Percentiles rank a stretch among this genome's conserved stretches.
Conservation (phyloP, 331 rosid species). For the Pyracantha coccinea region DNA sequence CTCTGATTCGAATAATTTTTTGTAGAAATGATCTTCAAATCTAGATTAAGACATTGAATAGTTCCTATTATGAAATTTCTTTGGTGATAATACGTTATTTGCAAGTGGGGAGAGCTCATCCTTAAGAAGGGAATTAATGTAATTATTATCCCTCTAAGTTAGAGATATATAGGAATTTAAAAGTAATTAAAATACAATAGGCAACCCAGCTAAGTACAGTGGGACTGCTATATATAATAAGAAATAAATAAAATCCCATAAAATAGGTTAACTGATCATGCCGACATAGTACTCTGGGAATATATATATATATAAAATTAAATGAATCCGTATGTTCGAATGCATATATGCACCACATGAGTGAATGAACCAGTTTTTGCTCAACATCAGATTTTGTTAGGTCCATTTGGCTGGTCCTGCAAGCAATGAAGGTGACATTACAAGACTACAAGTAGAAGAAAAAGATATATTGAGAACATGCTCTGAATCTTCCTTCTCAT, state of each 20-base stretch:
- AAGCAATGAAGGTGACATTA: constrained; percentile 6
- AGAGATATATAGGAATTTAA: not conserved
- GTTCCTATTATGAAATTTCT: too few relatives aligned
- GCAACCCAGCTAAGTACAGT: not conserved
- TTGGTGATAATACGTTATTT: too few relatives aligned
- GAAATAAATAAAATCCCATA: too few relatives aligned
- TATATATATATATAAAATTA: too few relatives aligned
- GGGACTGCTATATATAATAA: not conserved
- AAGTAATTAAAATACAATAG: not conserved
- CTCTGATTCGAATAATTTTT: too few relatives aligned
- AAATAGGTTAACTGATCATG: not conserved
- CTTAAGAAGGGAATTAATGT: too few relatives aligned
- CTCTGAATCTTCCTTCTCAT: constrained; percentile 6
- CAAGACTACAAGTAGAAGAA: not conserved
- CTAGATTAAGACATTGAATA: too few relatives aligned
- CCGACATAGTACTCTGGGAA: not conserved
- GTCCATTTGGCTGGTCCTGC: constrained; percentile 4
- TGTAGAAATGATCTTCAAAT: too few relatives aligned
- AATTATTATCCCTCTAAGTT: too few relatives aligned
- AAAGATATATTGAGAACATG: constrained; percentile 1
- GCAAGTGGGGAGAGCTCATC: too few relatives aligned
- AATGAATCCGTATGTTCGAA: not conserved
- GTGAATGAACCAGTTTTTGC: not conserved
- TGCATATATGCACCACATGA: not conserved
- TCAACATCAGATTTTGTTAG: not conserved